These are phyloP conservation scores for Chenopodium formosanum DNA, from an alignment of 148 eudicot species.

Conservation along the genomic window DNA sequence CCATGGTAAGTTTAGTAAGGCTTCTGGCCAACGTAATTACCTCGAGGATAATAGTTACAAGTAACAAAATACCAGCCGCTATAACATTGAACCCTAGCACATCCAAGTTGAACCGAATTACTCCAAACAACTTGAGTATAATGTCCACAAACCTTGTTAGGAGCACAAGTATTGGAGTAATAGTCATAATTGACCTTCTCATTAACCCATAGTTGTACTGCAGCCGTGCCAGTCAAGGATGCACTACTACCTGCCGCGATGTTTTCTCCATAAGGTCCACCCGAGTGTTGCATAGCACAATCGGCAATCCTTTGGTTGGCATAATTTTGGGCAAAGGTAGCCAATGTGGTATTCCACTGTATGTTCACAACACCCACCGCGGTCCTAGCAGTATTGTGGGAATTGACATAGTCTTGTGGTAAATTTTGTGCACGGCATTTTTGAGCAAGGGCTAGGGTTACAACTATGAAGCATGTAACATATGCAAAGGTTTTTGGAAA, in stretches of 20 bases:
- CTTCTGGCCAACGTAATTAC: constrained; percentile 31
- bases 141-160: constrained; percentile 28
- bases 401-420: constrained; percentile 33
- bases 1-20: constrained; percentile 22
- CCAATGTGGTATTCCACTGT: constrained; percentile 31
- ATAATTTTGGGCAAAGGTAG: constrained; percentile 26
- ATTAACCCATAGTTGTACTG: constrained; percentile 34
- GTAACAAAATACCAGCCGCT: constrained; percentile 31
- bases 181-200: constrained; percentile 35
- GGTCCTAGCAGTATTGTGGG: constrained; percentile 37
- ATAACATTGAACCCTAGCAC: constrained; percentile 43
- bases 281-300: constrained; percentile 29
- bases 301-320: constrained; percentile 25
- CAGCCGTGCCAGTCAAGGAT: constrained; percentile 20
- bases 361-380: constrained; percentile 35
- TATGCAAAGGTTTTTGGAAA: background rate
- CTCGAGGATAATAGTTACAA: constrained; percentile 46
- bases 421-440: constrained; percentile 36
- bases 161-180: constrained; percentile 29
- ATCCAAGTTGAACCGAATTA: constrained; percentile 35
- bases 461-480: constrained; percentile 1
- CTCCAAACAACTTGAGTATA: constrained; percentile 55
- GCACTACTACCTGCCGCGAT: constrained; percentile 26
- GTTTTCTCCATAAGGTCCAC: constrained; percentile 37
- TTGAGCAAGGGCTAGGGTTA: constrained; percentile 10